These are phyloP conservation scores for Zymoseptoria brevis DNA, from an alignment of 2,329 filamentous ascomycete genomes.

Conservation along the genomic window DNA sequence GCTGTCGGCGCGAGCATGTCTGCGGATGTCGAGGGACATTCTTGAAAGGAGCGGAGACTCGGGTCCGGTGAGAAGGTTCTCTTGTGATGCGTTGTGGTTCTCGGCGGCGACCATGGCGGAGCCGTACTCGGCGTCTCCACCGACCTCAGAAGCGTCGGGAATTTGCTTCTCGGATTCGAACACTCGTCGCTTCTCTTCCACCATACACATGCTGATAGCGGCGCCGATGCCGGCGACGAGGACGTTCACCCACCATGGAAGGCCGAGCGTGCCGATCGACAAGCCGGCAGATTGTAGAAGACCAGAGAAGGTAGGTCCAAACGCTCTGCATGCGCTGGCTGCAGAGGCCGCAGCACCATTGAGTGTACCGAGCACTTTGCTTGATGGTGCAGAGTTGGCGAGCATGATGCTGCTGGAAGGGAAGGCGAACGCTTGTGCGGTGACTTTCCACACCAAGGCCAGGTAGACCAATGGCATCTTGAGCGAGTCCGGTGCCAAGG, in stretches of 20 bases:
- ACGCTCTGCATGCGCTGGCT: slow-evolving; percentile 77
- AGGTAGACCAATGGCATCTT: slow-evolving; percentile 69
- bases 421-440: slow-evolving; percentile 82
- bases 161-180: slow-evolving; percentile 23
- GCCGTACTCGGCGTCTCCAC: slow-evolving; percentile 13
- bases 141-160: slow-evolving; percentile 15
- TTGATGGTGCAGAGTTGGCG: slow-evolving; percentile 78
- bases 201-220: slow-evolving; percentile 64
- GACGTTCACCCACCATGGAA: slow-evolving; percentile 90
- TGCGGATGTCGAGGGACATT: slow-evolving; percentile 18
- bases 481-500: slow-evolving; percentile 65
- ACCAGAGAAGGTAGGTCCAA: slow-evolving; percentile 83
- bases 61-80: slow-evolving; percentile 21
- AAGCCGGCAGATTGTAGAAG: slow-evolving; percentile 75
- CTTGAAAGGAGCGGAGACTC: slow-evolving; percentile 23
- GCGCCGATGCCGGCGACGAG: slow-evolving; percentile 68
- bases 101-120: slow-evolving; percentile 19
- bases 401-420: slow-evolving; percentile 84
- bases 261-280: slow-evolving; percentile 70
- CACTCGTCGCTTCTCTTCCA: slow-evolving; percentile 25
- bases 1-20: slow-evolving; percentile 16
- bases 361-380: slow-evolving; percentile 77
- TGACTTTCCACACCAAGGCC: slow-evolving; percentile 84
- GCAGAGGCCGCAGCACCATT: slow-evolving; percentile 89
- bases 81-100: slow-evolving; percentile 21